Evolutionary conservation across 495 filamentous ascomycete genomes (phyloP), one percentile per base, ranked within the genome.

Genomic region (Daldinia caldariorum): DNA sequence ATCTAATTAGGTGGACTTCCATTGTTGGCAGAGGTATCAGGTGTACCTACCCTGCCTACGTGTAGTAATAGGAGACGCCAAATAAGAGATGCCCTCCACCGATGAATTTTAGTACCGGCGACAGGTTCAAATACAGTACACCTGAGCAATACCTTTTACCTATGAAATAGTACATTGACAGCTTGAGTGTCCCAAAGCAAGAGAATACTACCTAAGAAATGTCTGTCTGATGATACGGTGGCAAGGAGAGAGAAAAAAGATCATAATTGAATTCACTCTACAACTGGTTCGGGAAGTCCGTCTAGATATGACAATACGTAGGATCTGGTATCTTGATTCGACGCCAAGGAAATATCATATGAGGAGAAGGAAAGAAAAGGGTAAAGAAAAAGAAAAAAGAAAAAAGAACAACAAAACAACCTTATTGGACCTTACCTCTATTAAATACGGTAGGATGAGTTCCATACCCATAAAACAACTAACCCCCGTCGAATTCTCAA

Each of bases 161-260:
- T 63, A 37, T 45, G 41, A 16, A 16, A 16, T 45, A 45, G 14
- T 45, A 45, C 41, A 12, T 45, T 47, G 43, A 26, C 26, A 26
- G 26, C 26, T 26, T 18, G 20, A 20, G 0, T 47, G 16, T 38
- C 8, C 51, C 35, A 66, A 45, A 60, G 54, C 63, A 60, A 29
- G 43, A 66, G 43, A 38, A 26, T 26, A 26, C 26, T 3, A 26
- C 26, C 29, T 32, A 35, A 56, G 13, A n/a, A n/a, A 32, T 6
- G 54, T 54, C 26, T 26, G 10, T 59, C 26, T 54, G 45, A 67
- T 60, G 50, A 61, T 51, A 45, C 53, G 35, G 56, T 66, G 63
- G 63, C 63, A 59, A 66, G 56, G n/a, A 66, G 41, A 53, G 49
- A 31, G 59, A 69, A 63, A 31, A 60, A 69, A 63, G 54, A 63